phyloP scores from a whole-genome alignment of 2,329 filamentous ascomycete genomes.

The Colletotrichum sp. region DNA sequence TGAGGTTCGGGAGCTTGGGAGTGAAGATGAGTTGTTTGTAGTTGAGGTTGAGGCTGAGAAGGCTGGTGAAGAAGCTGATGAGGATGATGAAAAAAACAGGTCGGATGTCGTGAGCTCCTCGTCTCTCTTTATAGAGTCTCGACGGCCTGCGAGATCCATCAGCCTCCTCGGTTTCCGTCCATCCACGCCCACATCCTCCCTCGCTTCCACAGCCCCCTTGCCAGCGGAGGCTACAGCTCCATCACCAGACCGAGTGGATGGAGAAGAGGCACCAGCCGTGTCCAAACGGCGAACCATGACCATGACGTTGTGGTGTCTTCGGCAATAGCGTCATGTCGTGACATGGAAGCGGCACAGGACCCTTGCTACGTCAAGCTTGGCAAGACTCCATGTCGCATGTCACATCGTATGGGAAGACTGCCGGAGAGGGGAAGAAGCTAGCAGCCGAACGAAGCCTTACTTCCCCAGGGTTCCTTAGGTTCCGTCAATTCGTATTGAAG shows the following conservation, averaged over 20 bases:
- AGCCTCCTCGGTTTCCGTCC: not conserved
- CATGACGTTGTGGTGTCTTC: slow-evolving; percentile 69
- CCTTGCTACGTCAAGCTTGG: slow-evolving; percentile 1
- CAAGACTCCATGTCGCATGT: slow-evolving; percentile 4
- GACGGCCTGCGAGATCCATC: not conserved
- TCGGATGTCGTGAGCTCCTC: not conserved
- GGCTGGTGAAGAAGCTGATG: slow-evolving; percentile 13
- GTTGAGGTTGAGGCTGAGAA: not conserved
- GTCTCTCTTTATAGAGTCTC: slow-evolving; percentile 9
- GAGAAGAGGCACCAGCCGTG: not conserved
- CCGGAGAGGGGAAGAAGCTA: not conserved
- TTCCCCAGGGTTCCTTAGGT: not conserved
- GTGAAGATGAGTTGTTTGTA: not conserved
- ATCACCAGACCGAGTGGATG: slow-evolving; percentile 11
- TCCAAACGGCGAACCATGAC: slow-evolving; percentile 32
- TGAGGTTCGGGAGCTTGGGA: not conserved
- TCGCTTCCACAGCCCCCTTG: not conserved
- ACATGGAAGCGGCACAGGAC: not conserved
- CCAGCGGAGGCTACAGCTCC: not conserved
- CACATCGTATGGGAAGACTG: slow-evolving; percentile 14
- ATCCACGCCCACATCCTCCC: not conserved
- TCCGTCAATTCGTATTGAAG: slow-evolving; percentile 13
- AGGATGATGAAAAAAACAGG: not conserved
- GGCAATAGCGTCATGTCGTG: slow-evolving; percentile 49
- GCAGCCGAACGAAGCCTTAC: not conserved